Conservation (phyloP, 495 filamentous ascomycete genomes). For the Xylaria intraflava region DNA sequence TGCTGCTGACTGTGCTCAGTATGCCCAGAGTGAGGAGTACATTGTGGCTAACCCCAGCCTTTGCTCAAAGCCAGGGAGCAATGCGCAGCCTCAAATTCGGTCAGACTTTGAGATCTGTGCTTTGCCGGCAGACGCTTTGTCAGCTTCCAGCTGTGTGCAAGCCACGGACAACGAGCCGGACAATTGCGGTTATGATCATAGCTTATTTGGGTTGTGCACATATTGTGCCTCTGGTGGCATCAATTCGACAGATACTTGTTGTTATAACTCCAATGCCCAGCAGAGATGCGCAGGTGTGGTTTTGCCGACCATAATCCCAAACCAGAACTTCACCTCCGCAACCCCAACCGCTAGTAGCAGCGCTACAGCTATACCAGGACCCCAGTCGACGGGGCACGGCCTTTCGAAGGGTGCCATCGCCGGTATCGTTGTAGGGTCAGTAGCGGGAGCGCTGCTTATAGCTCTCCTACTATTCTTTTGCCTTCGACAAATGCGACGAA, state of each 20-base stretch:
- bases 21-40: constrained; percentile 79
- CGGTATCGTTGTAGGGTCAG: constrained; percentile 77
- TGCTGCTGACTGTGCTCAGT: constrained; percentile 81
- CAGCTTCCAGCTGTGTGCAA: constrained; percentile 62
- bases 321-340: constrained; percentile 58
- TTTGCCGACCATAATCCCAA: constrained; percentile 66
- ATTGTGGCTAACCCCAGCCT: constrained; percentile 67
- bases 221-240: constrained; percentile 77
- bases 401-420: constrained; percentile 83
- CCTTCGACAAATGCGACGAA: constrained; percentile 52
- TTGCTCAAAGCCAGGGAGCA: constrained; percentile 56
- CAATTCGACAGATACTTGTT: constrained; percentile 94
- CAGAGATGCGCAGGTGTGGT: constrained; percentile 62
- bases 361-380: constrained; percentile 36
- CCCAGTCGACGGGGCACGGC: constrained; percentile 31
- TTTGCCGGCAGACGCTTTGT: constrained; percentile 68
- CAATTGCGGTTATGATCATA: constrained; percentile 81
- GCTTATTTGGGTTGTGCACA: constrained; percentile 76
- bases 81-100: constrained; percentile 70
- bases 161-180: constrained; percentile 74
- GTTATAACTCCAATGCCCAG: constrained; percentile 69
- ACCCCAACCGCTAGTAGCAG: constrained; percentile 38
- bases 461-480: constrained; percentile 54
- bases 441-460: constrained; percentile 65
- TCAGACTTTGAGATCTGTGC: constrained; percentile 91